phyloP scores from a whole-genome alignment of 2,329 filamentous ascomycete genomes.

The Neonectria punicea region DNA sequence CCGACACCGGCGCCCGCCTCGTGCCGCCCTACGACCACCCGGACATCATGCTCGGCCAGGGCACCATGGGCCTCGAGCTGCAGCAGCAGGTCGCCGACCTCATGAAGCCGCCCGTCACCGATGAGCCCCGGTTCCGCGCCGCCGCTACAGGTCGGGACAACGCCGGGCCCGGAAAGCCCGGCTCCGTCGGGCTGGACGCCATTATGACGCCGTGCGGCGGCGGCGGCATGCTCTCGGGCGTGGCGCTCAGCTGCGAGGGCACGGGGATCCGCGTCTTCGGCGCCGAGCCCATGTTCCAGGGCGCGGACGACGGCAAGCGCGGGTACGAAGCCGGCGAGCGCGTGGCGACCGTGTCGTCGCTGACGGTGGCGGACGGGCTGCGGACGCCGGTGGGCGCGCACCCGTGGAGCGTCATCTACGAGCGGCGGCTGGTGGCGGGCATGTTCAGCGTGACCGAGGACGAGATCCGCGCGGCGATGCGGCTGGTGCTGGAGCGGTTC shows the following conservation, averaged over 20 bases:
- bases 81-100: constrained; percentile 75
- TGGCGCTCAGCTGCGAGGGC: constrained; percentile 78
- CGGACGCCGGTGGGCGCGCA: constrained; percentile 81
- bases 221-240: constrained; percentile 86
- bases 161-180: constrained; percentile 16
- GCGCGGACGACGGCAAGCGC: constrained; percentile 83
- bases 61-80: constrained; percentile 87
- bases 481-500: constrained; percentile 84
- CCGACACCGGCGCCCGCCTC: constrained; percentile 78
- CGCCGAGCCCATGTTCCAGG: constrained; percentile 84
- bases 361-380: constrained; percentile 90
- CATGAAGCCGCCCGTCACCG: constrained; percentile 48
- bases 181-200: constrained; percentile 63
- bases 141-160: constrained; percentile 36
- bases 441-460: constrained; percentile 82
- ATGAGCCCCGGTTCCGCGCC: constrained; percentile 30
- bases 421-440: constrained; percentile 73
- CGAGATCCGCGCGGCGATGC: constrained; percentile 81
- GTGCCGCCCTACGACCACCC: constrained; percentile 94
- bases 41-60: constrained; percentile 91
- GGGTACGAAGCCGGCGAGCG: constrained; percentile 73
- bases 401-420: constrained; percentile 82
- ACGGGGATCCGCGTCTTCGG: constrained; percentile 84
- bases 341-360: constrained; percentile 74
- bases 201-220: constrained; percentile 88